A percentile compares a stretch with the other conserved stretches of the same genome.
These are phyloP conservation scores for Crucibulum laeve DNA, from an alignment of 768 basidiomycete species.

Conservation along the genomic window DNA sequence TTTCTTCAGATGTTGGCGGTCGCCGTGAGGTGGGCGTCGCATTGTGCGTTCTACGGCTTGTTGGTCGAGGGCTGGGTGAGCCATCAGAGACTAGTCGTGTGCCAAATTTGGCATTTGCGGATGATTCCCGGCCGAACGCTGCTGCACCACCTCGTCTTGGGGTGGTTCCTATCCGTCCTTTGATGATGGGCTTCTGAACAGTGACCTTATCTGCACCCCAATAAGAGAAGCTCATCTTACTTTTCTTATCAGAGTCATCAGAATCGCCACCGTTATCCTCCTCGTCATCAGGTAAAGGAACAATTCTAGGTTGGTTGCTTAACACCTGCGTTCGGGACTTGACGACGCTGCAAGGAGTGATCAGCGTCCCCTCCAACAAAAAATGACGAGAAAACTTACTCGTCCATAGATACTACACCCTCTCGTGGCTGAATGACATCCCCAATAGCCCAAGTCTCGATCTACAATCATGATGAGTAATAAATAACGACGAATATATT, in stretches of 20 bases:
- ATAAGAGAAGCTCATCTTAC: slow-evolving; percentile 93
- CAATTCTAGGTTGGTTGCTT: slow-evolving; percentile 55
- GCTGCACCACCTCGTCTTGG: slow-evolving; percentile 37
- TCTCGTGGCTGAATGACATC: slow-evolving; percentile 71
- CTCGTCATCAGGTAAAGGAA: slow-evolving; percentile 66
- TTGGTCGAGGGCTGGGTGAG: slow-evolving; percentile 44
- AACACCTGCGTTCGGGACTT: slow-evolving; percentile 63
- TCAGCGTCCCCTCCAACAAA: too few species aligned
- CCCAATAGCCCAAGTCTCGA: slow-evolving; percentile 85
- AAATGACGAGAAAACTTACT: too few species aligned
- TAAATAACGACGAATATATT: not conserved
- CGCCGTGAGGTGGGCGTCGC: slow-evolving; percentile 42
- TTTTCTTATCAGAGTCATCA: slow-evolving; percentile 84
- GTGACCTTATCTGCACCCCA: slow-evolving; percentile 93
- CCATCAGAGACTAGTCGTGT: slow-evolving; percentile 72
- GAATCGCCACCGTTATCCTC: slow-evolving; percentile 58
- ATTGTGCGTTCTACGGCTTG: slow-evolving; percentile 56
- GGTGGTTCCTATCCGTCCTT: slow-evolving; percentile 34
- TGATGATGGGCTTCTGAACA: slow-evolving; percentile 71
- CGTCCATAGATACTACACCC: slow-evolving; percentile 87
- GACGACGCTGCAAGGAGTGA: slow-evolving; percentile 53
- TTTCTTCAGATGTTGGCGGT: slow-evolving; percentile 54
- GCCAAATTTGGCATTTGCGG: slow-evolving; percentile 92
- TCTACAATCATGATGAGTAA: slow-evolving; percentile 35
- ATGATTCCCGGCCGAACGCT: slow-evolving; percentile 74